Evolutionary conservation across 148 eudicot species (phyloP).

Genomic region (Silene conica): DNA sequence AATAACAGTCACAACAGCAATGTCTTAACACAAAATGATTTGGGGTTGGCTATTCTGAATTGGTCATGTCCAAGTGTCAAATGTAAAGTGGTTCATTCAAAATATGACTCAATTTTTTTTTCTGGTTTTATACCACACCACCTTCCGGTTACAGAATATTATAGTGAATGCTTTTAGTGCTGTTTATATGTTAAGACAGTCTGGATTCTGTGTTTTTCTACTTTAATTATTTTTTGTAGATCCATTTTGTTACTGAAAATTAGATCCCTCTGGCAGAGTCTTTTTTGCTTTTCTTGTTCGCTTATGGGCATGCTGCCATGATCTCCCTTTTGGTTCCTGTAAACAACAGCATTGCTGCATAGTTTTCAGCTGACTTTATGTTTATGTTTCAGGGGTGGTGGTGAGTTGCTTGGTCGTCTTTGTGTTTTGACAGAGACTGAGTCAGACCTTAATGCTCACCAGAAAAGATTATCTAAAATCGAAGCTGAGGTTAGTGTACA

Average conservation of each 20-base stretch:
- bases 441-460: slow-evolving; percentile 62
- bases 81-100: too few relatives aligned
- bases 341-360: background rate
- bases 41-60: too few relatives aligned
- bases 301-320: background rate
- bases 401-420: slow-evolving; percentile 78
- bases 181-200: background rate
- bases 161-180: background rate
- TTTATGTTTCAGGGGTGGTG: slow-evolving; percentile 79
- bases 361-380: slow-evolving; percentile 15
- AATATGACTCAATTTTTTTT: background rate
- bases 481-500: slow-evolving; percentile 70
- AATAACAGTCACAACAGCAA: background rate
- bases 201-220: background rate
- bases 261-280: background rate
- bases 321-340: background rate
- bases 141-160: background rate
- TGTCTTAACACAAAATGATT: too few relatives aligned
- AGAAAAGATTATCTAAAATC: slow-evolving; percentile 65
- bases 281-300: too few relatives aligned
- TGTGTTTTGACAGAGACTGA: slow-evolving; percentile 81
- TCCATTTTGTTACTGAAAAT: background rate
- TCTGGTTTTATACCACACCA: background rate
- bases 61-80: too few relatives aligned
- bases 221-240: background rate